Evolutionary conservation across 2,329 filamentous ascomycete species (phyloP).

Genomic region (Botrytis tulipae): DNA sequence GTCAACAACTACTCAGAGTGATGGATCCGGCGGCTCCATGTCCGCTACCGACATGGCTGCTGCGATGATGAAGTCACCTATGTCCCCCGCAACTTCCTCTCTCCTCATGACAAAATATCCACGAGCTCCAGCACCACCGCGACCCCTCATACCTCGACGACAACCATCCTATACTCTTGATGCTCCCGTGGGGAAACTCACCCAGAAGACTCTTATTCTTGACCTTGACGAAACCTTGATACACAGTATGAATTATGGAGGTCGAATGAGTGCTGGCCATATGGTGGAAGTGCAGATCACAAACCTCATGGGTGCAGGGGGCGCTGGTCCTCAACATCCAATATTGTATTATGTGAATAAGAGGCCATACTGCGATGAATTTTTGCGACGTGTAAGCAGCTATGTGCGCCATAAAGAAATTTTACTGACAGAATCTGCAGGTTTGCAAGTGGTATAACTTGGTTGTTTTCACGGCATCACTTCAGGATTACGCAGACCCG

Average conservation of each 20-base stretch:
- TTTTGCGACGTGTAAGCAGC: constrained; percentile 70
- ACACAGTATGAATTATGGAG: constrained; percentile 95
- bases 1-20: constrained; percentile 46
- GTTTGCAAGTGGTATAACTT: constrained; percentile 98
- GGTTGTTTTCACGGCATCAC: constrained; percentile 93
- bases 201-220: constrained; percentile 90
- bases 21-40: constrained; percentile 38
- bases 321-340: constrained; percentile 83
- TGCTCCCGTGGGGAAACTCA: constrained; percentile 50
- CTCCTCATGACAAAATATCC: constrained; percentile 82
- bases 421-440: constrained; percentile 44
- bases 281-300: constrained; percentile 97
- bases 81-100: constrained; percentile 66
- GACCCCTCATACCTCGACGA: constrained; percentile 83
- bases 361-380: constrained; percentile 94
- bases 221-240: constrained; percentile 97
- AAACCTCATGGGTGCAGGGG: constrained; percentile 64
- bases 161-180: constrained; percentile 79
- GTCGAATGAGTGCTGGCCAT: constrained; percentile 91
- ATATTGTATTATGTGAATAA: constrained; percentile 99
- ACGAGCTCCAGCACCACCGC: constrained; percentile 81
- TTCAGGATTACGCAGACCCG: constrained; percentile 97
- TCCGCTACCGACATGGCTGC: constrained; percentile 53
- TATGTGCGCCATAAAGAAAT: background rate
- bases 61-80: constrained; percentile 88